Evolutionary conservation across 2,329 filamentous ascomycete genomes (phyloP), one percentile per base, ranked within the genome.

Genomic region (Podosphaera fusca): DNA sequence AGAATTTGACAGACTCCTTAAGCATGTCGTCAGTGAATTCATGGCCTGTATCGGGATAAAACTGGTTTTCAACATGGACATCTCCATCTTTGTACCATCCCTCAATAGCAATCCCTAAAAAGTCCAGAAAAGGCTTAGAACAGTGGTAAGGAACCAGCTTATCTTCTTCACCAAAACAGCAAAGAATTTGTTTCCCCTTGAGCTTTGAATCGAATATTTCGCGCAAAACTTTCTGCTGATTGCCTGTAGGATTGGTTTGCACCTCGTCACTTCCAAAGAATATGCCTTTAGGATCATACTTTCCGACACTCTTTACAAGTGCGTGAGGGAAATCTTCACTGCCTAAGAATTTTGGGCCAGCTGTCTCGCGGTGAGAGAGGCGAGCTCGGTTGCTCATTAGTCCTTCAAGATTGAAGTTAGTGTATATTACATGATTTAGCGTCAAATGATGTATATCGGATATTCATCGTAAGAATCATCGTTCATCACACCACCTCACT

Each of bases 311-410:
- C 0, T 75, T 70, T 0, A 89, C 70, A 5, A 95, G 75, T 0
- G 79, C 75, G 0, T 70, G 67, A 0, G 90, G 89, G 63, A 95
- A 95, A 65, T 89, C 84, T 45, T 70, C 71, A 58, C 84, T 88
- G 2, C 87, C 87, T 0, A 94, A 66, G 64, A 96, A 94, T 0
- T 75, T 70, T 0, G 72, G 69, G 0, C 81, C 82, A 0, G 77
- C 71, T 0, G 79, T 77, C 12, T 74, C 61, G 9, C 84, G 72
- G 64, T 82, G 86, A 0, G 83, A 84, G 42, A 82, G 73, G 4
- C 78, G 73, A 0, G 90, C 90, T 9, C 92, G 85, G 63, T 90
- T 82, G 7, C 73, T 75, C 80, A 96, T 84, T 14, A 96, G 14
- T n/a, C 62, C 66, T 67, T 60, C 54, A 50, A 29, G 50, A 21